A percentile compares a stretch with the other conserved stretches of the same genome.
phyloP scores from a whole-genome alignment of 2,329 filamentous ascomycete genomes.

The Catunica adiposa region DNA sequence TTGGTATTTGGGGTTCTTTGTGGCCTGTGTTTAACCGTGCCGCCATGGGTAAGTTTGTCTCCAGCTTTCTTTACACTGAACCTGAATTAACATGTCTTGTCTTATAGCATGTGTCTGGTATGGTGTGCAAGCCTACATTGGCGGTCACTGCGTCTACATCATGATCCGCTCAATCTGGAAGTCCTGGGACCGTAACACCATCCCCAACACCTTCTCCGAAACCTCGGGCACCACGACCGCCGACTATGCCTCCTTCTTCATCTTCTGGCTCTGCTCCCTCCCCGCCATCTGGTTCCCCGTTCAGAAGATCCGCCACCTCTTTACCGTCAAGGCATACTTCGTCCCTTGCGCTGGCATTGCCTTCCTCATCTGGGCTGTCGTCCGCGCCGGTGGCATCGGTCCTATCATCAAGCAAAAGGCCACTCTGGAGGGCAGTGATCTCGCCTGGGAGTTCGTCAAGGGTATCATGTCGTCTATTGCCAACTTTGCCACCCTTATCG shows the following conservation, averaged over 20 bases:
- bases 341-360: conserved; percentile 70
- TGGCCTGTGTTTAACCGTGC: conserved; percentile 84
- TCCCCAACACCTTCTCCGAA: conserved; percentile 50
- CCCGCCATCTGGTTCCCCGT: conserved; percentile 83
- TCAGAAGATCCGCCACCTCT: conserved; percentile 74
- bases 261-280: conserved; percentile 69
- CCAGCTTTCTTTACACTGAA: background rate
- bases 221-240: conserved; percentile 56
- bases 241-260: conserved; percentile 65
- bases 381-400: conserved; percentile 65
- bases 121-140: conserved; percentile 72
- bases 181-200: conserved; percentile 39
- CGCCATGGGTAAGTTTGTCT: conserved; percentile 42
- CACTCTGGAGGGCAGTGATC: conserved; percentile 44
- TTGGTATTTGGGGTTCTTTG: conserved; percentile 75
- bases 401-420: conserved; percentile 60
- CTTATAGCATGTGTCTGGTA: conserved; percentile 62
- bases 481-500: conserved; percentile 79
- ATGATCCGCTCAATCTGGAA: conserved; percentile 82
- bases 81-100: conserved; percentile 7
- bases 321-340: conserved; percentile 76
- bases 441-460: conserved; percentile 70
- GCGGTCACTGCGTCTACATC: conserved; percentile 66
- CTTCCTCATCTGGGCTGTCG: conserved; percentile 76
- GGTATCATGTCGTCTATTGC: conserved; percentile 80